Base-by-base conservation (phyloP, 805 yeast genomes). In the Ogataea corticis region DNA sequence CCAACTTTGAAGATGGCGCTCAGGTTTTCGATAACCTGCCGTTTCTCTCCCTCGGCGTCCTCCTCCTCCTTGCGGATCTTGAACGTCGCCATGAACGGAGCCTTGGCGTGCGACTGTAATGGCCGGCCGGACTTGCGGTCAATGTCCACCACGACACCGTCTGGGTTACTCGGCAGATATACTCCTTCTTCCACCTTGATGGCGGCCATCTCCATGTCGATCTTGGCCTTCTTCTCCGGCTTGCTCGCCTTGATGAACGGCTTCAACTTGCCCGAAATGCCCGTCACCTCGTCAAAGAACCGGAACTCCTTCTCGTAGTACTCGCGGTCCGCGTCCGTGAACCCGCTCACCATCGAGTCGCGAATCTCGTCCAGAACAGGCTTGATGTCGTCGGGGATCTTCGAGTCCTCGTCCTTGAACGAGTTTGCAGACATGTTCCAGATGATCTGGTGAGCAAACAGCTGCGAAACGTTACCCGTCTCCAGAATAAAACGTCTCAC, bases 1-100 rank as follows among this genome's bases (percentile, higher is more conserved):
- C 99, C 99, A 44, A 94, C 99, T 67, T 94, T 94, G 78, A 94
- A 94, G 64, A 94, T 95, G 12, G 99, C 99, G 61, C 95, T 83
- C 61, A 90, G 90, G 4, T 76, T 73, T 5, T 61, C 52, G n/a
- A 51, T 54, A 23, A 59, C 61, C 21, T 44, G 23, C 16, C 50
- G 49, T 14, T 64, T 59, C 4, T 58, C 61, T 5, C 55, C 62
- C 7, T 72, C 74, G n/a, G 70, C 72, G 13, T 67, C 66, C 14
- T 77, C 72, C 4, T 79, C 78, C 55, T 81, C 83, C 38, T 77
- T 76, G 25, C 25, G 25, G 55, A 94, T 90, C 66, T 82, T 86
- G 73, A 94, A 94, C 1, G 96, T 85, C 0, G 99, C 99, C 91
- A 94, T 77, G 63, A 90, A 94, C 31, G 99, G 99, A 0, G 99